These are phyloP conservation scores for Ogataea populi-albae DNA, from an alignment of 805 yeast genomes.

Conservation along the genomic window DNA sequence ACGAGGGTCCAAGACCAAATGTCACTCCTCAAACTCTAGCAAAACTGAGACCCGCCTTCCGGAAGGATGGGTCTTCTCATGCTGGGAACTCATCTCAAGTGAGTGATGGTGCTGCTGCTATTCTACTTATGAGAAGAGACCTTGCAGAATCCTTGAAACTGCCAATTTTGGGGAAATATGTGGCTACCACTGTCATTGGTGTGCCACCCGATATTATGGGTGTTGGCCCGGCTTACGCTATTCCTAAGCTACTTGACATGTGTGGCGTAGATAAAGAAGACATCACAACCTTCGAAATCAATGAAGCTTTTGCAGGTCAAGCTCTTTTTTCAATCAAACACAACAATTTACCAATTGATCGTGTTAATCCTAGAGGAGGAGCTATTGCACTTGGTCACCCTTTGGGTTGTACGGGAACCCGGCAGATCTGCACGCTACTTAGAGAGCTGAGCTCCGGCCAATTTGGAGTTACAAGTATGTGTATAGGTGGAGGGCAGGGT, in stretches of 20 bases:
- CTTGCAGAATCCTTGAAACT: constrained; percentile 72
- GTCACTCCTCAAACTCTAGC: constrained; percentile 75
- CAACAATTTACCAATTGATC: constrained; percentile 61
- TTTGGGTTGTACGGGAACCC: constrained; percentile 77
- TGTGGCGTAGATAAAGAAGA: constrained; percentile 53
- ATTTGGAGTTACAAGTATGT: constrained; percentile 92
- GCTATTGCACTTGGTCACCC: constrained; percentile 98
- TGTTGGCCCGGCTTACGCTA: constrained; percentile 94
- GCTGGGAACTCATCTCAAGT: constrained; percentile 98
- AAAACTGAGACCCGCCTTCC: constrained; percentile 85
- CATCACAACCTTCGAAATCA: constrained; percentile 77
- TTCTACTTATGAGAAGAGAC: constrained; percentile 78
- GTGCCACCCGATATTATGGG: constrained; percentile 99
- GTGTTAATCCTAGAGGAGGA: constrained; percentile 91
- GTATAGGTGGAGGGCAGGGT: constrained; percentile 98
- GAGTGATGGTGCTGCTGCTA: constrained; percentile 94
- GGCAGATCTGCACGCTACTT: constrained; percentile 87
- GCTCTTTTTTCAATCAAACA: constrained; percentile 71
- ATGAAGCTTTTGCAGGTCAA: constrained; percentile 97
- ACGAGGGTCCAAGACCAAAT: constrained; percentile 85
- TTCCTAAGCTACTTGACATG: constrained; percentile 67
- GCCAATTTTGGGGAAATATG: constrained; percentile 75
- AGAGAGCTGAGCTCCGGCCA: constrained; percentile 77
- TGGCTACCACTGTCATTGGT: constrained; percentile 79
- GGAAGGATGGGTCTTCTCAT: constrained; percentile 77